Evolutionary conservation across 768 basidiomycete species (phyloP).

Genomic region (Mycena haematopus): DNA sequence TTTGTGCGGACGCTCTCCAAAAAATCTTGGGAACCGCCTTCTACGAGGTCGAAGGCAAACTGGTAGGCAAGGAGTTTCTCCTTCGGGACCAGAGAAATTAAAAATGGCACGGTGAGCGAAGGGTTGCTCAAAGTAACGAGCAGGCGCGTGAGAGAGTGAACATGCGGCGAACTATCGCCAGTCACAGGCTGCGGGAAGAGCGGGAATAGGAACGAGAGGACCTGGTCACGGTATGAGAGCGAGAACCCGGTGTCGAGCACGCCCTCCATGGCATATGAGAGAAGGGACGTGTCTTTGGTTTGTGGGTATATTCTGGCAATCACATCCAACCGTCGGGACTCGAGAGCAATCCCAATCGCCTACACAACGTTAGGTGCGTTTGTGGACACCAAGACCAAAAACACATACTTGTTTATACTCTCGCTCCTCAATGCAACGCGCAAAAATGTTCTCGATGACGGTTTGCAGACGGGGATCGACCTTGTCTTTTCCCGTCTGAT

Average conservation of each 20-base stretch:
- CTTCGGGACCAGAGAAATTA: conserved; percentile 72
- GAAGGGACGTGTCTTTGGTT: conserved; percentile 76
- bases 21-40: conserved; percentile 94
- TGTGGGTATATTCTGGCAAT: conserved; percentile 77
- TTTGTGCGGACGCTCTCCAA: conserved; percentile 75
- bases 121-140: conserved; percentile 88
- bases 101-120: conserved; percentile 75
- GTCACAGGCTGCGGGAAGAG: conserved; percentile 81
- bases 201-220: conserved; percentile 79
- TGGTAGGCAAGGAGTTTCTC: conserved; percentile 89
- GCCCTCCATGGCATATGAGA: conserved; percentile 92
- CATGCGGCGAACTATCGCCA: conserved; percentile 76
- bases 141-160: conserved; percentile 84
- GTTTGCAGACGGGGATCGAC: conserved; percentile 81
- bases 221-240: conserved; percentile 82
- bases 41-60: conserved; percentile 93
- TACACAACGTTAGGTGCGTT: conserved; percentile 39
- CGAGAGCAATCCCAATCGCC: conserved; percentile 96
- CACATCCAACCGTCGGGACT: conserved; percentile 87
- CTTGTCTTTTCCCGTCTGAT: conserved; percentile 58
- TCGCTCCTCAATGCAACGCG: conserved; percentile 83
- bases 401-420: conserved; percentile 85
- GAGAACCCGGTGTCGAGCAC: conserved; percentile 90
- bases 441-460: conserved; percentile 91
- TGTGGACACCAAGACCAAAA: conserved; percentile 17